Evolutionary conservation across 108 stramenopile genomes (phyloP).

Genomic region (Skeletonema marinoi): DNA sequence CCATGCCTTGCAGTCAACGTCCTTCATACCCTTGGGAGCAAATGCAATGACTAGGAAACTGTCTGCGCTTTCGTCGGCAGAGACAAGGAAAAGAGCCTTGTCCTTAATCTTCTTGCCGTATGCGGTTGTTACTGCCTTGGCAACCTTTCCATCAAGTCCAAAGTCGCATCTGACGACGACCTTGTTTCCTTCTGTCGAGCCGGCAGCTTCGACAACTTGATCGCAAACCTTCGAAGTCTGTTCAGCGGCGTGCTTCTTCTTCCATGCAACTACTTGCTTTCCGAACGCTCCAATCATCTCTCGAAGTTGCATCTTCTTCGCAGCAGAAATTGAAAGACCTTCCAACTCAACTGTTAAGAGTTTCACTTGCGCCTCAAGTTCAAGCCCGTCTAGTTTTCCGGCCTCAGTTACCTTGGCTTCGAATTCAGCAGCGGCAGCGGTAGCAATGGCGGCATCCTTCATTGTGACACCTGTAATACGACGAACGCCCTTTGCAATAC

Average conservation of each 20-base stretch:
- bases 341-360: conserved; percentile 75
- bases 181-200: conserved; percentile 66
- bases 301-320: conserved; percentile 74
- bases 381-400: conserved; percentile 64
- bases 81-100: conserved; percentile 82
- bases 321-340: conserved; percentile 68
- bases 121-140: conserved; percentile 79
- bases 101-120: conserved; percentile 85
- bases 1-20: conserved; percentile 87
- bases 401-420: conserved; percentile 68
- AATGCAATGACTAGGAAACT: conserved; percentile 78
- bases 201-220: conserved; percentile 67
- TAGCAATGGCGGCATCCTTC: conserved; percentile 85
- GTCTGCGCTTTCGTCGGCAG: conserved; percentile 73
- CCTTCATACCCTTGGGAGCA: conserved; percentile 73
- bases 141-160: conserved; percentile 91
- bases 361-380: conserved; percentile 78
- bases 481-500: conserved; percentile 98
- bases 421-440: conserved; percentile 74
- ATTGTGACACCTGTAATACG: conserved; percentile 93
- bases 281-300: conserved; percentile 60
- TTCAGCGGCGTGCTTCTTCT: conserved; percentile 80
- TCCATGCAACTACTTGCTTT: conserved; percentile 81
- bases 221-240: conserved; percentile 73
- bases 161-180: conserved; percentile 91